These are phyloP conservation scores for Thymus mandschuricus DNA, from an alignment of 257 asterid genomes.

Conservation along the genomic window DNA sequence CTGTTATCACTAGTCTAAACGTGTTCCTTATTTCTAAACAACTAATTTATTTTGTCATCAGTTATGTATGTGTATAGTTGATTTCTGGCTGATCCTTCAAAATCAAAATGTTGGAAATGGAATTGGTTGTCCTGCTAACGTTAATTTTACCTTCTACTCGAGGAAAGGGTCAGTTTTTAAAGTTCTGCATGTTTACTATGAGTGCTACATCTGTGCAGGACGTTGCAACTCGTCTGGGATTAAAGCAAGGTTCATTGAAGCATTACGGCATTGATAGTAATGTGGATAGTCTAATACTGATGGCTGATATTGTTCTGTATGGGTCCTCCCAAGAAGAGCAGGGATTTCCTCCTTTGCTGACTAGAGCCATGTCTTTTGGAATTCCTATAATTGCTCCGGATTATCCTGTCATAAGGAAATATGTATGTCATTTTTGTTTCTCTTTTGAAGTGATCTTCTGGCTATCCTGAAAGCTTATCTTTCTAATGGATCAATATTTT, in stretches of 20 bases:
- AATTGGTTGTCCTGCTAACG: slow-evolving; percentile 6
- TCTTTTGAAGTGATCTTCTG: slow-evolving; percentile 30
- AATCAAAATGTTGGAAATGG: slow-evolving; percentile 23
- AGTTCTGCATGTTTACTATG: slow-evolving; percentile 20
- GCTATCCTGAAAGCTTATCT: slow-evolving; percentile 25
- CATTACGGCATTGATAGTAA: slow-evolving; percentile 76
- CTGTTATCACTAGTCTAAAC: slow-evolving; percentile 1
- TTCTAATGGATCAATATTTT: slow-evolving; percentile 32
- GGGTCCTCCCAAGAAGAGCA: slow-evolving; percentile 93
- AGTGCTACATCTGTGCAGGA: slow-evolving; percentile 52
- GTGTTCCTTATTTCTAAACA: slow-evolving; percentile 2
- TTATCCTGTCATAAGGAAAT: slow-evolving; percentile 64
- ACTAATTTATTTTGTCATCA: slow-evolving; percentile 20
- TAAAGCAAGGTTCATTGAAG: slow-evolving; percentile 71
- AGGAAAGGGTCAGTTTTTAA: slow-evolving; percentile 13
- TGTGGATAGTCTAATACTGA: slow-evolving; percentile 73
- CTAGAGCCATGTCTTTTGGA: slow-evolving; percentile 93
- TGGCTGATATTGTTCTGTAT: slow-evolving; percentile 89
- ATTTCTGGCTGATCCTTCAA: slow-evolving; percentile 17
- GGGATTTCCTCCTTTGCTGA: slow-evolving; percentile 82
- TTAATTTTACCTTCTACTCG: slow-evolving; percentile 18
- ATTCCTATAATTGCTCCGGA: slow-evolving; percentile 84
- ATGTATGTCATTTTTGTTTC: slow-evolving; percentile 53
- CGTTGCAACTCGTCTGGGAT: slow-evolving; percentile 70
- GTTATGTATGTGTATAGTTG: slow-evolving; percentile 14